These are phyloP conservation scores for Paramyrothecium roridum DNA, from an alignment of 2,329 filamentous ascomycete species.

Conservation along the genomic window DNA sequence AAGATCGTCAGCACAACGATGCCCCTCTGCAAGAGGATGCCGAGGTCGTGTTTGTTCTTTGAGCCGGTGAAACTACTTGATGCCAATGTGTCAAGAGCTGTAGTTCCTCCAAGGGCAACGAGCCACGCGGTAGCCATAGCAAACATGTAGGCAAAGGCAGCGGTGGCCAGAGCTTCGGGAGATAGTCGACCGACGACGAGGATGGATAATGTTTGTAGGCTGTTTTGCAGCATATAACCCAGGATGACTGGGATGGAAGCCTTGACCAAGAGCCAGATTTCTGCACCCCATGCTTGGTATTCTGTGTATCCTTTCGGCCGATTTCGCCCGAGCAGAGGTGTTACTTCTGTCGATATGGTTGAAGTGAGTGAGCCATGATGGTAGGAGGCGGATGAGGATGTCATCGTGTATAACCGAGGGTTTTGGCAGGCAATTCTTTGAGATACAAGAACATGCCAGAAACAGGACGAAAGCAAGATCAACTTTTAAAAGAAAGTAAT, in stretches of 20 bases:
- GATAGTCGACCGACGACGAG: constrained; percentile 77
- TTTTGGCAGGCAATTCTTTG: not conserved
- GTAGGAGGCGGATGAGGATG: constrained; percentile 4
- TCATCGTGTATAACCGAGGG: constrained; percentile 8
- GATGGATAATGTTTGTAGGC: constrained; percentile 77
- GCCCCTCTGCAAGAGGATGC: constrained; percentile 73
- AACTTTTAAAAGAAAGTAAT: too few species aligned
- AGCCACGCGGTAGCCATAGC: constrained; percentile 88
- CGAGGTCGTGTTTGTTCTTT: constrained; percentile 73
- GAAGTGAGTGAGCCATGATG: not conserved
- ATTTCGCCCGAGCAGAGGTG: not conserved
- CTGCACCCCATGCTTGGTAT: constrained; percentile 14
- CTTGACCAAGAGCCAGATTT: constrained; percentile 52
- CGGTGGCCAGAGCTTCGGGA: constrained; percentile 74
- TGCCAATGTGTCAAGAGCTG: constrained; percentile 80
- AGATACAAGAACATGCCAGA: too few species aligned
- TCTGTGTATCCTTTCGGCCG: too few species aligned
- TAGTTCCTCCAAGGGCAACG: constrained; percentile 80
- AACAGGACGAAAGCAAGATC: too few species aligned
- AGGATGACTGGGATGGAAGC: constrained; percentile 75
- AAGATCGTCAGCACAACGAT: constrained; percentile 70
- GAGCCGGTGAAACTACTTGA: constrained; percentile 81
- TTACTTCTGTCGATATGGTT: not conserved
- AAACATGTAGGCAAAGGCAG: constrained; percentile 91
- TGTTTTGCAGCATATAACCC: constrained; percentile 83